These are phyloP conservation scores for Coprinellus aureogranulatus DNA, from an alignment of 768 basidiomycete species.

Conservation along the genomic window DNA sequence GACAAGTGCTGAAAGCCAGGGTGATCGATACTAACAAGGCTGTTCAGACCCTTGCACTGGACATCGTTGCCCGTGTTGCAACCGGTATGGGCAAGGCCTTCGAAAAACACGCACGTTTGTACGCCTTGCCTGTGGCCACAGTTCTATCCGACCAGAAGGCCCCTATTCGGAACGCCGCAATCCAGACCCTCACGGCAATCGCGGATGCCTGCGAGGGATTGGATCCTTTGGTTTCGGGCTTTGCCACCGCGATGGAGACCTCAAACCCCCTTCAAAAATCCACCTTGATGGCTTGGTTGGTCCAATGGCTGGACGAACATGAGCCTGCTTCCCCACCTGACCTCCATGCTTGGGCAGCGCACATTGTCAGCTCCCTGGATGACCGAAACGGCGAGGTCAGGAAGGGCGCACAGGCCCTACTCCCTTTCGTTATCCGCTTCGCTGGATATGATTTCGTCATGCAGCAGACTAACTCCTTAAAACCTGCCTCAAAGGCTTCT, in stretches of 20 bases:
- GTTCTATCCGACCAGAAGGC: conserved; percentile 94
- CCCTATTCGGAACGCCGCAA: conserved; percentile 72
- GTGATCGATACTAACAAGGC: conserved; percentile 92
- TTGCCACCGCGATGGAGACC: conserved; percentile 79
- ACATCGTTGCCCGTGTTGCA: conserved; percentile 86
- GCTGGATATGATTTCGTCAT: conserved; percentile 84
- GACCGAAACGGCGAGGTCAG: conserved; percentile 90
- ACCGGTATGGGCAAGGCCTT: conserved; percentile 94
- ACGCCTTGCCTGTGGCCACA: conserved; percentile 72
- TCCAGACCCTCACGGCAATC: conserved; percentile 79
- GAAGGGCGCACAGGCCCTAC: conserved; percentile 80
- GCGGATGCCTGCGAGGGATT: conserved; percentile 80
- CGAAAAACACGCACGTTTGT: conserved; percentile 81
- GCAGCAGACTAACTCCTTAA: conserved; percentile 81
- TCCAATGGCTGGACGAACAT: conserved; percentile 73
- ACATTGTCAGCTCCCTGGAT: conserved; percentile 77
- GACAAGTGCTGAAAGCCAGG: conserved; percentile 81
- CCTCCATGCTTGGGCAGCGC: conserved; percentile 61
- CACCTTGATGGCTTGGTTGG: conserved; percentile 75
- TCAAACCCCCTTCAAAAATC: conserved; percentile 86
- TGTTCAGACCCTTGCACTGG: conserved; percentile 86
- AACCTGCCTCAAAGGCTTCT: conserved; percentile 84
- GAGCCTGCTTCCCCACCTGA: conserved; percentile 58
- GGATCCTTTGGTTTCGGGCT: conserved; percentile 75
- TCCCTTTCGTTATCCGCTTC: conserved; percentile 70